Base-by-base conservation (phyloP, 768 basidiomycete species). In the Boletus pseudo-olivaceus region DNA sequence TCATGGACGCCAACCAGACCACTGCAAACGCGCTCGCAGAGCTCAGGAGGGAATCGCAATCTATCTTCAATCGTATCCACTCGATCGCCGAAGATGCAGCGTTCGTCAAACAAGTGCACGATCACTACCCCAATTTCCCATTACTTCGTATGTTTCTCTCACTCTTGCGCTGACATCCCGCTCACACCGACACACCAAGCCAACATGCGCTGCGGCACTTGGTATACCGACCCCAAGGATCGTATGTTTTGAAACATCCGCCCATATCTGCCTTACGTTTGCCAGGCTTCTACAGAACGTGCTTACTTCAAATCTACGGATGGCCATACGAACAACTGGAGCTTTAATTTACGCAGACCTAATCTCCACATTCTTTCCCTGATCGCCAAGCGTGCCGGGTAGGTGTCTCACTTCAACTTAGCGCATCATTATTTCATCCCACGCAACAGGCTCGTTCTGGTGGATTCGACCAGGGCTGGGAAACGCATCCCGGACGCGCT, bases 271-370 rank as follows among this genome's bases (percentile, higher is more conserved):
- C 12, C 27, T 29, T 19, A 23, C 20, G 20, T 32, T n/a, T 9
- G 9, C 17, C 52, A 67, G 63, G 49, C 57, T 17, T 53, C 60
- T 37, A 8, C 53, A 5, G 55, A 65, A 17, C 34, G 56, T 5
- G 91, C 84, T 15, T 98, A 93, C 75, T 98, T 90, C 79, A 96
- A 96, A 64, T 93, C 92, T 0, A 94, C 90, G 0, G 92, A 95
- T 62, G 93, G 93, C 0, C 93, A 95, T 63, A 85, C 80, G 55
- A 79, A 82, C 42, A 87, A 89, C 65, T 96, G 93, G 92, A 76
- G 78, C 62, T 93, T 95, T 73, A 92, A 85, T 62, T 73, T 95
- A 8, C 78, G 90, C 27, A 77, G 96, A 19, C 83, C 93, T 0
- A 98, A 98, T 64, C 74, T 97, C 19, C 88, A 90, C 51, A 71